Evolutionary conservation across 176 grass and related monocot species (phyloP).

Genomic region (Aegilops longissima): DNA sequence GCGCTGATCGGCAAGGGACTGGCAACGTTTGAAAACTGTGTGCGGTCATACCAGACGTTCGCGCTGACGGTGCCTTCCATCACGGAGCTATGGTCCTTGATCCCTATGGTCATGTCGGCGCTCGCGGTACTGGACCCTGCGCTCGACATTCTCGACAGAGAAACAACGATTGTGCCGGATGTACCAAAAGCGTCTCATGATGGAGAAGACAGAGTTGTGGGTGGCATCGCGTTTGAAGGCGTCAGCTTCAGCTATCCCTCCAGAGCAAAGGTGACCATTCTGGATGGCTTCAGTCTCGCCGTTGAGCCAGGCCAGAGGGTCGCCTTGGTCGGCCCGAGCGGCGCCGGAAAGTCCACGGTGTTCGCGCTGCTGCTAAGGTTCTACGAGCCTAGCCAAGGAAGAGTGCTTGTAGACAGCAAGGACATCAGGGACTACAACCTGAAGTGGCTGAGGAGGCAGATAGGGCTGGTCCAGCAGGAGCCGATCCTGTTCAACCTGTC

Average conservation of each 20-base stretch:
- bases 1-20: constrained; percentile 35
- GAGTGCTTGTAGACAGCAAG: constrained; percentile 35
- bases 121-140: constrained; percentile 40
- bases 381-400: constrained; percentile 47
- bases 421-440: constrained; percentile 47
- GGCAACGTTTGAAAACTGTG: constrained; percentile 41
- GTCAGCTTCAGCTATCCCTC: constrained; percentile 57
- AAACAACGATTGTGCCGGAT: constrained; percentile 48
- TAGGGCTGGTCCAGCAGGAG: constrained; percentile 59
- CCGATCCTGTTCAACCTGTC: constrained; percentile 55
- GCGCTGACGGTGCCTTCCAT: constrained; percentile 60
- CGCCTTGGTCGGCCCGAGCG: constrained; percentile 54
- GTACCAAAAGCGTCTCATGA: background rate
- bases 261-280: constrained; percentile 40
- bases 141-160: constrained; percentile 55
- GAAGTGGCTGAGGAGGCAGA: constrained; percentile 46
- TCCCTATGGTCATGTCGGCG: constrained; percentile 55
- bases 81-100: constrained; percentile 60
- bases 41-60: constrained; percentile 54
- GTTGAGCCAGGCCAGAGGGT: constrained; percentile 44
- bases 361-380: constrained; percentile 55
- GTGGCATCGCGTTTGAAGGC: constrained; percentile 33
- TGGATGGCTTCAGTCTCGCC: constrained; percentile 43
- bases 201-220: constrained; percentile 25
- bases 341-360: constrained; percentile 53